phyloP scores from a whole-genome alignment of 108 stramenopile genomes.

The Poteriospumella lacustris region DNA sequence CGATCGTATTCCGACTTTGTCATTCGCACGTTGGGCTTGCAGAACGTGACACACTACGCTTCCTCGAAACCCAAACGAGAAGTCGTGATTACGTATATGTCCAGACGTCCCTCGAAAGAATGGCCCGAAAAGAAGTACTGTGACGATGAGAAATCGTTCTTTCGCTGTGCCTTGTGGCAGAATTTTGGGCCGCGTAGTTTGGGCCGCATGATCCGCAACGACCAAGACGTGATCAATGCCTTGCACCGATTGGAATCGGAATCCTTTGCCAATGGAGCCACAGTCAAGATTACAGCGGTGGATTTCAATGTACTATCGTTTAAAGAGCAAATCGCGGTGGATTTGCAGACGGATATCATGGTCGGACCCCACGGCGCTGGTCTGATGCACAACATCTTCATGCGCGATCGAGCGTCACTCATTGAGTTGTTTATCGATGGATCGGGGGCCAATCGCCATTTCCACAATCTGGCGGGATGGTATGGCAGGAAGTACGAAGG shows the following conservation, averaged over 20 bases:
- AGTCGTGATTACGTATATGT: conserved; percentile 47
- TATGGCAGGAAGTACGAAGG: conserved; percentile 35
- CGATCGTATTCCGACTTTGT: conserved; percentile 46
- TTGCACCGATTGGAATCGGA: conserved; percentile 32
- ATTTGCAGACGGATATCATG: conserved; percentile 50
- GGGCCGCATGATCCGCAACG: conserved; percentile 39
- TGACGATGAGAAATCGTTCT: conserved; percentile 38
- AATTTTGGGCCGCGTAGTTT: conserved; percentile 38
- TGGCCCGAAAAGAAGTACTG: conserved; percentile 48
- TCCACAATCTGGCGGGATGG: conserved; percentile 49
- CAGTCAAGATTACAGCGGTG: conserved; percentile 32
- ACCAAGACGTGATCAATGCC: conserved; percentile 31
- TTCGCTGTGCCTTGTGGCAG: conserved; percentile 30
- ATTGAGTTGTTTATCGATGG: conserved; percentile 47
- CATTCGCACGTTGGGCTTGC: conserved; percentile 27
- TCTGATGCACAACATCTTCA: conserved; percentile 45
- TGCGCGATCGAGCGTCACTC: conserved; percentile 43
- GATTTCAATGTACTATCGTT: conserved; percentile 46
- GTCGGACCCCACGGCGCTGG: conserved; percentile 51
- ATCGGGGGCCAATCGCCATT: conserved; percentile 37
- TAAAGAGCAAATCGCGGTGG: conserved; percentile 42
- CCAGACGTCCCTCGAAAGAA: conserved; percentile 32
- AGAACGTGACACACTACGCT: conserved; percentile 13
- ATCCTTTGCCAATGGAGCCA: conserved; percentile 31
- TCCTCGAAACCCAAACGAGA: not conserved